Evolutionary conservation across 768 basidiomycete species (phyloP).

Genomic region (Pisolithus orientalis): DNA sequence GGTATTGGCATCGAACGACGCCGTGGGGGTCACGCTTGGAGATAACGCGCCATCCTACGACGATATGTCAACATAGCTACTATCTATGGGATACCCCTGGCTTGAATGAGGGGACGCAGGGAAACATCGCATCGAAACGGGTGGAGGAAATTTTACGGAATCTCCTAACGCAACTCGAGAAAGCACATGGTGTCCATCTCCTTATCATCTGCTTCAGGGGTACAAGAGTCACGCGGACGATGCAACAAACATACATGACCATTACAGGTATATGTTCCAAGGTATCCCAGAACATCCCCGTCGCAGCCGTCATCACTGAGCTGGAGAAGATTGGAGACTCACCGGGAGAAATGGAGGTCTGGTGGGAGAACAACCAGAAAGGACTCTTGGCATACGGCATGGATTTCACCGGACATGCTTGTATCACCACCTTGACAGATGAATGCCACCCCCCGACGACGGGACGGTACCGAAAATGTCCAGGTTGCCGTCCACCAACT

Average conservation of each 20-base stretch:
- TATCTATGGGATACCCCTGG: slow-evolving; percentile 29
- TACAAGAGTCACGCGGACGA: slow-evolving; percentile 18
- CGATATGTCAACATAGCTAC: slow-evolving; percentile 12
- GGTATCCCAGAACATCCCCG: slow-evolving; percentile 10
- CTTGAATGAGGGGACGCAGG: slow-evolving; percentile 22
- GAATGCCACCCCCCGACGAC: slow-evolving; percentile 14
- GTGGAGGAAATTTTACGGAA: slow-evolving; percentile 20
- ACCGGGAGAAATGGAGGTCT: slow-evolving; percentile 24
- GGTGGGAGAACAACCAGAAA: slow-evolving; percentile 32
- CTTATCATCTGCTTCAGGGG: slow-evolving; percentile 23
- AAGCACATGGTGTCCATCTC: slow-evolving; percentile 18
- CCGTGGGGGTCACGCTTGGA: slow-evolving; percentile 18
- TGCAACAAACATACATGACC: slow-evolving; percentile 22
- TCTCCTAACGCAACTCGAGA: slow-evolving; percentile 17
- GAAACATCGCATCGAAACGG: slow-evolving; percentile 16
- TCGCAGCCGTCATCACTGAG: slow-evolving; percentile 26
- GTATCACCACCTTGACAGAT: slow-evolving; percentile 30
- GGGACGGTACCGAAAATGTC: slow-evolving; percentile 16
- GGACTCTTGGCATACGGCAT: slow-evolving; percentile 26
- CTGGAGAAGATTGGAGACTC: slow-evolving; percentile 25
- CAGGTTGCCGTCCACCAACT: slow-evolving; percentile 14
- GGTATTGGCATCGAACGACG: slow-evolving; percentile 16
- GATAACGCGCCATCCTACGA: slow-evolving; percentile 14
- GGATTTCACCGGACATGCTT: slow-evolving; percentile 30
- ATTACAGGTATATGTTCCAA: slow-evolving; percentile 17